Evolutionary conservation across 371 early-diverging fungal species (phyloP).

Genomic region (Capillidium heterosporum): DNA sequence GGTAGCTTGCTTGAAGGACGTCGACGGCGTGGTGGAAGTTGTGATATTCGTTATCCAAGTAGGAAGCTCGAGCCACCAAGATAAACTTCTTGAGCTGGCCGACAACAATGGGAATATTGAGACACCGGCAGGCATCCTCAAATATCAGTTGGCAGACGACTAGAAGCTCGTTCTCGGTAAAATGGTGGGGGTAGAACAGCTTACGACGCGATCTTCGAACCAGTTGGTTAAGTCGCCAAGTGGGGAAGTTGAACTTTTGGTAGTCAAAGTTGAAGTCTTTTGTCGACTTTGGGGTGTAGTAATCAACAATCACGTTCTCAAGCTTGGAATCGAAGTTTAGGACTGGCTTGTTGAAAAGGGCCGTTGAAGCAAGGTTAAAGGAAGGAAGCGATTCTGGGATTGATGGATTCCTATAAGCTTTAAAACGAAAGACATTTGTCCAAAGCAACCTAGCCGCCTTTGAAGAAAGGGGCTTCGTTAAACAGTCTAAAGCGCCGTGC

Average conservation of each 20-base stretch:
- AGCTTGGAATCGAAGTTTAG: background rate
- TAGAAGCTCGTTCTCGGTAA: background rate
- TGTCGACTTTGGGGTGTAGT: background rate
- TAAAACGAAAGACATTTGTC: background rate
- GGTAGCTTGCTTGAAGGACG: conserved; percentile 61
- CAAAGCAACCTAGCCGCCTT: background rate
- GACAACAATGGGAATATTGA: background rate
- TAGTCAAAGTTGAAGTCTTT: background rate
- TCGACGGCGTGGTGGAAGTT: conserved; percentile 75
- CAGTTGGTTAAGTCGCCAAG: background rate
- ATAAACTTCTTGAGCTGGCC: background rate
- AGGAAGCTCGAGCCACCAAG: background rate
- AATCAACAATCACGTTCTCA: background rate
- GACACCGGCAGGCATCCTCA: background rate
- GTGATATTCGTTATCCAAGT: conserved; percentile 46
- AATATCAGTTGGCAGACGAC: background rate
- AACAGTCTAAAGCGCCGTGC: background rate
- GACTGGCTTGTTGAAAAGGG: background rate
- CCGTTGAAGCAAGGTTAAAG: background rate
- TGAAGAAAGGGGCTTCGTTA: background rate
- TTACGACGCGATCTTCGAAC: background rate
- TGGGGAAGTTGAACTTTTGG: background rate
- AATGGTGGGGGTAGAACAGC: background rate
- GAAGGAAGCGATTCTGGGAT: background rate
- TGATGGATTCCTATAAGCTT: background rate